Evolutionary conservation across 78 protist genomes (phyloP).

Genomic region (Chrysochromulina parva): DNA sequence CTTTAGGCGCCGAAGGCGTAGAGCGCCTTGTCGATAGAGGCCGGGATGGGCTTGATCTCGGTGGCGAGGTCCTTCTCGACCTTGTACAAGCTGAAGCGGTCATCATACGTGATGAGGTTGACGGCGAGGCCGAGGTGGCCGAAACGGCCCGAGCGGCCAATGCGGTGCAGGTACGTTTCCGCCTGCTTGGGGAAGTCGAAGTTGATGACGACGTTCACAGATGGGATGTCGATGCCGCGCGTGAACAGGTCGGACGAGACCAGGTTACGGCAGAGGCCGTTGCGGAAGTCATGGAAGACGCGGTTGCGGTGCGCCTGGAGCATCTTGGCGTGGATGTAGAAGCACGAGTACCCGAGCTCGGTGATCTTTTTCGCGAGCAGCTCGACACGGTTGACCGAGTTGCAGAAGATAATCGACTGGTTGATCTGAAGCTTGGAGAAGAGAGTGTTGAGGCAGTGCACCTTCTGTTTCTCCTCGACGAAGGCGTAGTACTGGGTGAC

Average conservation of each 20-base stretch:
- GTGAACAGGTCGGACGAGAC: conserved; percentile 84
- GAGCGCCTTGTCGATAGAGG: not conserved
- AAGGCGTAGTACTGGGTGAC: conserved; percentile 97
- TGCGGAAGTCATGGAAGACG: conserved; percentile 97
- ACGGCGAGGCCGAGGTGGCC: conserved; percentile 98
- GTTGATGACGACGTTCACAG: conserved; percentile 99
- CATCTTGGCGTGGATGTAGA: conserved; percentile 98
- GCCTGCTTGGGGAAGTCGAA: conserved; percentile 95
- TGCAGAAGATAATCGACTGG: conserved; percentile 99
- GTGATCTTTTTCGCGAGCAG: conserved; percentile 92
- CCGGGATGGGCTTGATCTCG: conserved; percentile 96
- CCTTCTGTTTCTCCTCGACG: conserved; percentile 96
- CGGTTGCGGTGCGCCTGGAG: conserved; percentile 93
- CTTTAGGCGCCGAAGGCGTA: not conserved
- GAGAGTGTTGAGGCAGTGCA: conserved; percentile 95
- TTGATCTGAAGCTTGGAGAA: conserved; percentile 95
- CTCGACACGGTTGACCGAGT: conserved; percentile 94
- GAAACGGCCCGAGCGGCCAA: conserved; percentile 98
- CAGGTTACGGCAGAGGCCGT: conserved; percentile 94
- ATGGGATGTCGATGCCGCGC: conserved; percentile 92
- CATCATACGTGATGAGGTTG: conserved; percentile 96
- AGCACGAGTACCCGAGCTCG: conserved; percentile 94
- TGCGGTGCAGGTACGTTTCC: conserved; percentile 98
- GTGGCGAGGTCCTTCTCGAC: conserved; percentile 96
- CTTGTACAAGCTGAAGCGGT: conserved; percentile 82